Evolutionary conservation across 176 grass and related monocot species (phyloP), one percentile per base, ranked within the genome.

Genomic region (barley (Hordeum vulgare)): DNA sequence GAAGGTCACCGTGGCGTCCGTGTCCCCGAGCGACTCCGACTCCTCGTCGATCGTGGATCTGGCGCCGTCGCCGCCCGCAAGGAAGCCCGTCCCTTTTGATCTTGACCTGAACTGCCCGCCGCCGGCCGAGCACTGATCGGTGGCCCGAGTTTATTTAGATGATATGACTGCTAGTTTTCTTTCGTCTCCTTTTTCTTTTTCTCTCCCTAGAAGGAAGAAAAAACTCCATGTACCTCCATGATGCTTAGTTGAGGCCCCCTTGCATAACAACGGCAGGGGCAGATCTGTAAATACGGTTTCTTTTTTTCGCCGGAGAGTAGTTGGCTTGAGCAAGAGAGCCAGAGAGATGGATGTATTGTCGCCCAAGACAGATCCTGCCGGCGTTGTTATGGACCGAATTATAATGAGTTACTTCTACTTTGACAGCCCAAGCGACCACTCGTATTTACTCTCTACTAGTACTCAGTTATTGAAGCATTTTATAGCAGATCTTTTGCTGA

Each of bases 81-180:
- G 87, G 71, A 34, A 42, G 4, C 70, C 79, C 36, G 31, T 76
- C 6, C 56, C 78, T 3, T 88, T 94, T 13, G 84, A 97, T n/a
- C 88, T 97, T 39, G 95, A 97, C 83, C 92, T 97, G 17, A 97
- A 97, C 86, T 68, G 85, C 12, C 95, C 76, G 0, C 95, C 95
- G 15, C 90, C 90, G 45, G 75, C 73, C 29, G 92, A 93, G 78
- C 62, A 85, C 2, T 91, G 89, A 78, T 7, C 61, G 68, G 37
- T 0, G 6, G n/a, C 9, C 20, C 15, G 80, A 75, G 80, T 26
- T 86, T 53, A 27, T 63, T 35, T 80, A 68, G 84, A 35, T 74
- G 67, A 90, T 80, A 66, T 61, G 84, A 83, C 78, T 36, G 58
- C 11, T 80, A 62, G 84, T 53, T 69, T 69, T 24, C 5, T 75